These are phyloP conservation scores for Sporothrix variecibatus DNA, from an alignment of 2,329 filamentous ascomycete species.

Conservation along the genomic window DNA sequence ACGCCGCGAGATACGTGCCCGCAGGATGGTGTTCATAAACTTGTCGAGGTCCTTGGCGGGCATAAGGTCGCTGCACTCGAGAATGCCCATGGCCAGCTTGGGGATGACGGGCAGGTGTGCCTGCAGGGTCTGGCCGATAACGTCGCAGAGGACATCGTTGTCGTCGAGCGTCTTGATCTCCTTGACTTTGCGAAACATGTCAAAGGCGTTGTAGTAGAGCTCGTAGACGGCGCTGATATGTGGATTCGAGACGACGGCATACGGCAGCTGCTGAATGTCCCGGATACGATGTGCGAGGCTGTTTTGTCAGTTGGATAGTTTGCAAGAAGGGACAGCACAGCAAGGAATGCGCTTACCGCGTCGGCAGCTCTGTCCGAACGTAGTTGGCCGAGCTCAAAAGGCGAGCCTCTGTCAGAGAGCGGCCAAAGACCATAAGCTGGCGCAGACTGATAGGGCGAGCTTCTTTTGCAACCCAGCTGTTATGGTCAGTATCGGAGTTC, in stretches of 20 bases:
- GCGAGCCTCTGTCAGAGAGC: slow-evolving; percentile 85
- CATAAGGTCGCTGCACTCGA: slow-evolving; percentile 85
- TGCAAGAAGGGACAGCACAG: no score
- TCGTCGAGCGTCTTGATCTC: slow-evolving; percentile 85
- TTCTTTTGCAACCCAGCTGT: slow-evolving; percentile 88
- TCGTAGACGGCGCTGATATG: slow-evolving; percentile 96
- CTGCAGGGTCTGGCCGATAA: slow-evolving; percentile 76
- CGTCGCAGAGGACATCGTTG: slow-evolving; percentile 82
- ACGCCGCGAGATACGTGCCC: slow-evolving; percentile 88
- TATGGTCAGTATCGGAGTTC: not conserved
- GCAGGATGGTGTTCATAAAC: slow-evolving; percentile 92
- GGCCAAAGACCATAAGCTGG: slow-evolving; percentile 95
- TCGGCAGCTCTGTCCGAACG: slow-evolving; percentile 90
- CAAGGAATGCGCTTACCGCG: slow-evolving; percentile 66
- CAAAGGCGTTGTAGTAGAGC: slow-evolving; percentile 95
- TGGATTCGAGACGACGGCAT: slow-evolving; percentile 91
- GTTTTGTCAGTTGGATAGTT: not conserved
- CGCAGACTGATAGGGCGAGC: slow-evolving; percentile 94
- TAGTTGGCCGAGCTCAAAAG: slow-evolving; percentile 96
- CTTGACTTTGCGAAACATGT: slow-evolving; percentile 78
- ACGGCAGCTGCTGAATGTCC: slow-evolving; percentile 95
- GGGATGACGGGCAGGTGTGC: slow-evolving; percentile 94
- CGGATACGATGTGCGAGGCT: slow-evolving; percentile 91
- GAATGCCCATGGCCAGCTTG: slow-evolving; percentile 87
- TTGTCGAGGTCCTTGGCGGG: slow-evolving; percentile 78